Evolutionary conservation across 352 stramenopile species (phyloP).

Genomic region (Globisporangium splendens): DNA sequence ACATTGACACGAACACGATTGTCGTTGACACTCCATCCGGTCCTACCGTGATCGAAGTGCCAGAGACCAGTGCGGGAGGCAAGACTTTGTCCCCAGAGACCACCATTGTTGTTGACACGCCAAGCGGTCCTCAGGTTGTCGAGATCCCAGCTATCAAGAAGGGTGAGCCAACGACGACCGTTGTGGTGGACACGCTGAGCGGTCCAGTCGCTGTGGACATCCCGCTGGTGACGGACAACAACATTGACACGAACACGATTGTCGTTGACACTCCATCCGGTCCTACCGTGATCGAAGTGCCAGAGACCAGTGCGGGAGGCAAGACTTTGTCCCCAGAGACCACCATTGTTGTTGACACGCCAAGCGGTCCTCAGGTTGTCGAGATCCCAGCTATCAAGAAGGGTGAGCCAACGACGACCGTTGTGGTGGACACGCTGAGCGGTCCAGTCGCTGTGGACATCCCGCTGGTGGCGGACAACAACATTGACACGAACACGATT

Average conservation of each 20-base stretch:
- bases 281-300: neutral
- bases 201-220: conserved; percentile 1
- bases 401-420: conserved; percentile 5
- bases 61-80: neutral
- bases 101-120: conserved; percentile 3
- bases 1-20: neutral
- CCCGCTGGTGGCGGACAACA: neutral
- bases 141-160: neutral
- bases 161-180: neutral
- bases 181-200: conserved; percentile 5
- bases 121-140: neutral
- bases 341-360: neutral
- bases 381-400: too few relatives aligned
- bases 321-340: too few relatives aligned
- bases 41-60: neutral
- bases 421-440: conserved; percentile 6
- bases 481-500: neutral
- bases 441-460: conserved; percentile 1
- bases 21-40: neutral
- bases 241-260: neutral
- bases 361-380: neutral
- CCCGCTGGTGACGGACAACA: neutral
- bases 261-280: neutral
- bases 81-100: neutral
- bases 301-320: neutral